A percentile compares a stretch with the other conserved stretches of the same genome.
These are phyloP conservation scores for Neoarthrinium moseri DNA, from an alignment of 2,329 filamentous ascomycete genomes.

Conservation along the genomic window DNA sequence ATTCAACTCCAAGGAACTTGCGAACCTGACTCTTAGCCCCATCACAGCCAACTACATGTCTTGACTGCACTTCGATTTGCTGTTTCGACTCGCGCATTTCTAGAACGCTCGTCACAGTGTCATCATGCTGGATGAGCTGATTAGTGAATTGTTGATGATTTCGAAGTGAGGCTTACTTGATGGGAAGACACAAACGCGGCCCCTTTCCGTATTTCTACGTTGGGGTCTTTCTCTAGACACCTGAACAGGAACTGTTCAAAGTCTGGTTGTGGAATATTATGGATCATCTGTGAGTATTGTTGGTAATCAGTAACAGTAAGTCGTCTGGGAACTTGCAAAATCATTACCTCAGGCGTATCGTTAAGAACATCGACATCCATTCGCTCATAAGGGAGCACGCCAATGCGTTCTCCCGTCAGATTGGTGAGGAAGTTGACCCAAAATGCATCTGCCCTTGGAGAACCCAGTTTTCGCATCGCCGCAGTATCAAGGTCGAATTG, in stretches of 20 bases:
- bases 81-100: constrained; percentile 24
- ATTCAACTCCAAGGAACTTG: constrained; percentile 29
- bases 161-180: constrained; percentile 22
- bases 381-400: constrained; percentile 31
- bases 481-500: constrained; percentile 27
- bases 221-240: constrained; percentile 19
- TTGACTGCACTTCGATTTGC: constrained; percentile 26
- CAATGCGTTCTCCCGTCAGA: constrained; percentile 32
- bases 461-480: constrained; percentile 26
- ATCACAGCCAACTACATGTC: constrained; percentile 34
- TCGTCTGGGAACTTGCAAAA: not conserved
- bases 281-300: constrained; percentile 33
- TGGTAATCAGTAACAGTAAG: not conserved
- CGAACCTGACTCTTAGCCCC: constrained; percentile 32
- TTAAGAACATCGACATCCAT: constrained; percentile 31
- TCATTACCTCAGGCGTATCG: constrained; percentile 30
- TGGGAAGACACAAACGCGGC: constrained; percentile 31
- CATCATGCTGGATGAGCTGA: constrained; percentile 14
- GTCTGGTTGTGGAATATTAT: constrained; percentile 39
- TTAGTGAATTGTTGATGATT: not conserved
- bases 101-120: constrained; percentile 25
- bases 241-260: constrained; percentile 35
- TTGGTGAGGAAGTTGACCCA: constrained; percentile 40
- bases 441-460: constrained; percentile 29
- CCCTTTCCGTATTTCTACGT: constrained; percentile 29